Evolutionary conservation across 129 eudicot genomes (phyloP).

Genomic region (Lactuca saligna): DNA sequence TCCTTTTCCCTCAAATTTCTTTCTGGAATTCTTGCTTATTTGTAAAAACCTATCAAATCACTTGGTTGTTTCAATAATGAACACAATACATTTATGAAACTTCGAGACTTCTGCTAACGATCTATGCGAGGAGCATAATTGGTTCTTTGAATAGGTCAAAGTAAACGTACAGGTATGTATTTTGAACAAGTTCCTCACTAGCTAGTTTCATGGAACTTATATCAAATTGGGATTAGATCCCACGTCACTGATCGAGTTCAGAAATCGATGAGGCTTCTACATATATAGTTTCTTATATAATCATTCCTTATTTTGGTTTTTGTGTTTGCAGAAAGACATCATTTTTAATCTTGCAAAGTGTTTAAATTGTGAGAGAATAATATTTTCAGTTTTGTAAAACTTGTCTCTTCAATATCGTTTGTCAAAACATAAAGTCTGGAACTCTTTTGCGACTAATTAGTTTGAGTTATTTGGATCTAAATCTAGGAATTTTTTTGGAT

Average conservation of each 20-base stretch:
- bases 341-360: neutral
- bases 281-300: neutral
- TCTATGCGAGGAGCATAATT: slow-evolving; percentile 5
- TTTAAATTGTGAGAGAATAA: neutral
- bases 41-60: neutral
- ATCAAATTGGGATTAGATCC: slow-evolving; percentile 4
- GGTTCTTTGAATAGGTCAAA: neutral
- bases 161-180: neutral
- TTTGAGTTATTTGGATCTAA: slow-evolving; percentile 11
- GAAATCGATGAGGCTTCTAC: slow-evolving; percentile 2
- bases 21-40: neutral
- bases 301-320: neutral
- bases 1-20: neutral
- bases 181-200: slow-evolving; percentile 11
- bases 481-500: neutral
- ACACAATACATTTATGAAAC: slow-evolving; percentile 1
- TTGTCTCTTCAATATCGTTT: neutral
- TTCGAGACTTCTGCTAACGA: neutral
- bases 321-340: slow-evolving; percentile 6
- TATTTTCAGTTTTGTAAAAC: neutral
- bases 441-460: neutral
- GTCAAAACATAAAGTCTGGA: neutral
- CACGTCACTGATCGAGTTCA: neutral
- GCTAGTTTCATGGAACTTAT: neutral
- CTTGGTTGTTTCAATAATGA: neutral